Base-by-base conservation (phyloP, 2,329 filamentous ascomycete species). In the Fusarium verticillioides region DNA sequence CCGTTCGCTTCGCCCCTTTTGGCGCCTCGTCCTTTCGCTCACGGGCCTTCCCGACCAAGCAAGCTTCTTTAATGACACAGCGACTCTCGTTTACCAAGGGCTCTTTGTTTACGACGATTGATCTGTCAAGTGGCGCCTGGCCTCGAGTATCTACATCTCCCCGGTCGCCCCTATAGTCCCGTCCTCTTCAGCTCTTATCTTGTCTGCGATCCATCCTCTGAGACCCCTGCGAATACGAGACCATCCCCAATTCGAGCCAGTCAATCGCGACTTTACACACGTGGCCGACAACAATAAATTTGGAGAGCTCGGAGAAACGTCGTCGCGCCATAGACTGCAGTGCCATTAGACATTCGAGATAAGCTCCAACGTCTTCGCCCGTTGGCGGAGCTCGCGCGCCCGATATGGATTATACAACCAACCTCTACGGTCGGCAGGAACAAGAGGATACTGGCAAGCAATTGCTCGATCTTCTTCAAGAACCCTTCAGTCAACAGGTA, bases 401-500 rank as follows among this genome's bases (percentile, higher is more conserved):
- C 66, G 57, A n/a, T 53, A 80, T 80, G 77, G 72, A 77, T 61
- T 64, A 46, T 57, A 26, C 73, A 37, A 37, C 64, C 52, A 65
- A 54, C 54, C 64, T 73, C 44, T 54, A 74, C 18, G 40, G 32
- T 34, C 50, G 61, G 36, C 72, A 74, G 36, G 37, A 72, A 43
- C 23, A 70, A n/a, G 59, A 76, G 23, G 82, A 83, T 63, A 74
- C 82, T 4, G 84, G 81, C 36, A 70, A 85, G 52, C 81, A 88
- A 78, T 79, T 89, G 60, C 80, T 89, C 40, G 78, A 85, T 7
- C 79, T 89, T 52, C 79, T 90, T 18, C 79, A 85, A 65, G 82
- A 88, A 68, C 88, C 88, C 15, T 89, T 89, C 73, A 82, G 82
- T 57, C 81, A 82, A 60, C 80, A 83, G 78, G 87, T 88, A 82